Evolutionary conservation across 2,329 filamentous ascomycete genomes (phyloP), one percentile per base, ranked within the genome.

Genomic region (Penicillium psychrosexuale): DNA sequence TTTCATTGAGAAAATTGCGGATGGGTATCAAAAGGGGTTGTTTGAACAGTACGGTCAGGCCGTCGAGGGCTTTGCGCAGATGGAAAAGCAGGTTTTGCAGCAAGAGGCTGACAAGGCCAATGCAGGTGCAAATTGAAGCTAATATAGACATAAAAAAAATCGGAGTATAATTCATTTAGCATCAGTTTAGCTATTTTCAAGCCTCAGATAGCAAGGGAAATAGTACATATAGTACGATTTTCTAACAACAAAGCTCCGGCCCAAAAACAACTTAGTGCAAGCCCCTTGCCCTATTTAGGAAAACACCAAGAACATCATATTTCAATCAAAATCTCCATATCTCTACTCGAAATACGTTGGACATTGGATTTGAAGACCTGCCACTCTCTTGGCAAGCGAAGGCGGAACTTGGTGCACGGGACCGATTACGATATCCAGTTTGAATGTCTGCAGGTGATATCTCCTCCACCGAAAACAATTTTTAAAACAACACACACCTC

Each of bases 11-110:
- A 90, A 84, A 76, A 87, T 97, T 42, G 90, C 88, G 38, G 83
- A 88, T 2, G 93, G 94, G 2, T 99, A 92, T 75, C 81, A 84
- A 60, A 75, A 85, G 61, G 88, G 84, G 0, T 77, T 87, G 2
- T 97, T 90, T 76, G 84, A 90, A 71, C 76, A 76, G 70, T 97
- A 97, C 73, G 91, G 89, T 0, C 78, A 81, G 43, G 88, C 92
- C 11, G 72, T 97, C 39, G 82, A 83, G 47, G 89, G 87, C 0
- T 95, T 96, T 75, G 85, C 86, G 65, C 77, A 80, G 73, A 88
- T 93, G 82, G 91, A 96, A 78, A 70, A 77, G 62, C 75, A 74
- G 67, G 83, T 93, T 37, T 71, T 94, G 69, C 68, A 73, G 67
- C 60, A 72, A 55, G 69, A 66, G 44, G 60, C 56, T 12, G 47